Conservation (phyloP, 2,329 filamentous ascomycete species). For the Colletotrichum salicis region DNA sequence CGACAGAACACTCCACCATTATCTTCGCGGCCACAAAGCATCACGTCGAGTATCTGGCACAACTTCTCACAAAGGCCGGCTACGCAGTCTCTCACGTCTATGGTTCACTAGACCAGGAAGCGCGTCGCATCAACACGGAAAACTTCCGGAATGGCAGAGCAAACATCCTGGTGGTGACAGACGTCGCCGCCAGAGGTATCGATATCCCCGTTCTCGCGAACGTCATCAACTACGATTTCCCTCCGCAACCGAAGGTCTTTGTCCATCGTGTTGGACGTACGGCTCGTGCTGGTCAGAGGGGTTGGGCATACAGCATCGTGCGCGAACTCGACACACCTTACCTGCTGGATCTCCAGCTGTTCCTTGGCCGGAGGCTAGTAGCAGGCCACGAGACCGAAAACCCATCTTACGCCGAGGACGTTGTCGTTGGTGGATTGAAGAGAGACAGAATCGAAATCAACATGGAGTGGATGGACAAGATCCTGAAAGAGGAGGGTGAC, state of each 20-base stretch:
- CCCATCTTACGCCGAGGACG: slow-evolving; percentile 81
- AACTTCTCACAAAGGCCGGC: slow-evolving; percentile 81
- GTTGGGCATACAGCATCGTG: slow-evolving; percentile 95
- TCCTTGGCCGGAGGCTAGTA: slow-evolving; percentile 85
- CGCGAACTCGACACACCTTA: slow-evolving; percentile 91
- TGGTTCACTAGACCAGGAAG: slow-evolving; percentile 92
- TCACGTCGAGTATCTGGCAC: slow-evolving; percentile 92
- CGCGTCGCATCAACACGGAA: slow-evolving; percentile 90
- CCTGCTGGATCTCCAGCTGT: slow-evolving; percentile 91
- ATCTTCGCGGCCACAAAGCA: slow-evolving; percentile 96
- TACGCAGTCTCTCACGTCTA: slow-evolving; percentile 96
- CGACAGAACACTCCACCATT: slow-evolving; percentile 92
- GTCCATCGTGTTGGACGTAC: slow-evolving; percentile 97
- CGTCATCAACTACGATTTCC: slow-evolving; percentile 99
- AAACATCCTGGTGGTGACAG: slow-evolving; percentile 94
- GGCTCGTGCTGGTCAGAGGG: slow-evolving; percentile 88
- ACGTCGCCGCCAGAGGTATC: slow-evolving; percentile 95
- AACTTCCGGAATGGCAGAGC: slow-evolving; percentile 86
- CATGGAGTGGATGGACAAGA: slow-evolving; percentile 85
- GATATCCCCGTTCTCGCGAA: slow-evolving; percentile 97
- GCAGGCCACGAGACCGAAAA: slow-evolving; percentile 74
- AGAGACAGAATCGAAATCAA: slow-evolving; percentile 79
- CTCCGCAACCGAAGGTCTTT: slow-evolving; percentile 95
- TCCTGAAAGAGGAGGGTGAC: slow-evolving; percentile 80
- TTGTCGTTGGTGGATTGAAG: slow-evolving; percentile 82